A percentile compares a stretch with the other conserved stretches of the same genome.
phyloP scores from a whole-genome alignment of 1,284 basidiomycete genomes.

The Leccinum pachyderme region DNA sequence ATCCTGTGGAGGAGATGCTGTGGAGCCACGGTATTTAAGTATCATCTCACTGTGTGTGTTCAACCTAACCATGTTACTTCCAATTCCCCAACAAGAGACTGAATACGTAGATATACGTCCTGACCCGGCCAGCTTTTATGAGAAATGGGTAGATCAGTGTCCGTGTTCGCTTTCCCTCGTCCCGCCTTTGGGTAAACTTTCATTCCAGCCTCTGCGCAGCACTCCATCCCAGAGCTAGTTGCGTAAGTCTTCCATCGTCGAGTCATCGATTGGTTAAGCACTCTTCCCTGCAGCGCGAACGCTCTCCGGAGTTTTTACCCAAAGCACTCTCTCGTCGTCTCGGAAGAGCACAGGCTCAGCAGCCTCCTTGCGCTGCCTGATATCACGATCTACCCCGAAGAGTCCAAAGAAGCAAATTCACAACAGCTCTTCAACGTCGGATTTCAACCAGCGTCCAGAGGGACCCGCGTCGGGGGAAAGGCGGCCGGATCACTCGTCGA shows the following conservation, averaged over 20 bases:
- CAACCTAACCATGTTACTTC: not conserved
- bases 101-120: constrained; percentile 28
- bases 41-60: not conserved
- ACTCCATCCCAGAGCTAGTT: constrained; percentile 42
- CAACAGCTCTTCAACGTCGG: constrained; percentile 48
- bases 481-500: constrained; percentile 54
- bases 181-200: not conserved
- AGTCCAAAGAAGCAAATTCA: constrained; percentile 16
- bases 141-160: constrained; percentile 57
- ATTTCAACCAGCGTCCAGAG: constrained; percentile 50
- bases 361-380: constrained; percentile 54
- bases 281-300: constrained; percentile 40
- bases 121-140: constrained; percentile 41
- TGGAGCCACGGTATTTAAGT: constrained; percentile 2
- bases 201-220: constrained; percentile 48
- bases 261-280: constrained; percentile 3
- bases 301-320: constrained; percentile 59
- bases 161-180: constrained; percentile 11
- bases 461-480: constrained; percentile 28
- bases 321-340: constrained; percentile 56
- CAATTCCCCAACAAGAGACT: constrained; percentile 17
- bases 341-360: constrained; percentile 45
- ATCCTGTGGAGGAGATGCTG: constrained; percentile 6
- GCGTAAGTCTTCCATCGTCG: constrained; percentile 38
- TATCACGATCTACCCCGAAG: constrained; percentile 39